Evolutionary conservation across 2,329 filamentous ascomycete species (phyloP), one percentile per base, ranked within the genome.

Genomic region (Byssoonygena ceratinophila): DNA sequence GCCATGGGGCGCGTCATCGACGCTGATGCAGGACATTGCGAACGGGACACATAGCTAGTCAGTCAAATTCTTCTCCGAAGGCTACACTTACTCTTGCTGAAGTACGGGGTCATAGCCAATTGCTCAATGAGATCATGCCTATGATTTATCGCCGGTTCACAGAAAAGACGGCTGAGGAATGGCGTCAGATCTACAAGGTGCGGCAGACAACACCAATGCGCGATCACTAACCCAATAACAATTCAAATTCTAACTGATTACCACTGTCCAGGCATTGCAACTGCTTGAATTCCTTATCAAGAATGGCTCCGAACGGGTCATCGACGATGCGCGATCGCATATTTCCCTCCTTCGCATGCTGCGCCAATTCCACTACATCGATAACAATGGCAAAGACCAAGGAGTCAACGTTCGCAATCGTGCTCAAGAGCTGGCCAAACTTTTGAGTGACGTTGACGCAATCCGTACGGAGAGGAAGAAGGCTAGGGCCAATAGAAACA

Each of bases 61-160:
- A 65, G 87, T 73, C 27, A 16, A 20, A 25, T 53, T 43, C 46
- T n/a, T 16, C 22, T 16, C 32, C n/a, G 27, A 20, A 8, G 20
- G 14, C n/a, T n/a, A 29, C n/a, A n/a, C n/a, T n/a, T n/a, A n/a
- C n/a, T n/a, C n/a, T n/a, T n/a, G n/a, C n/a, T n/a, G n/a, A n/a
- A n/a, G n/a, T n/a, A n/a, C n/a, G n/a, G n/a, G n/a, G n/a, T n/a
- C 51, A 53, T 66, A 96, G 91, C 68, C 89, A 95, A 81, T 81
- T 90, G 49, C 82, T 98, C 53, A 97, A 97, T 71, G 92, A 98
- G 71, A 97, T 98, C 67, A 98, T 98, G 92, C 92, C 92, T 59
- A 92, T 98, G 88, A 95, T 98, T 66, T 98, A 98, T 76, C 92
- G 94, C 65, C 87, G 92, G 59, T 98, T 98, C 71, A 98, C 92